A percentile compares a stretch with the other conserved stretches of the same genome.
phyloP scores from a whole-genome alignment of 805 yeast genomes.

The Wickerhamiella cacticola region DNA sequence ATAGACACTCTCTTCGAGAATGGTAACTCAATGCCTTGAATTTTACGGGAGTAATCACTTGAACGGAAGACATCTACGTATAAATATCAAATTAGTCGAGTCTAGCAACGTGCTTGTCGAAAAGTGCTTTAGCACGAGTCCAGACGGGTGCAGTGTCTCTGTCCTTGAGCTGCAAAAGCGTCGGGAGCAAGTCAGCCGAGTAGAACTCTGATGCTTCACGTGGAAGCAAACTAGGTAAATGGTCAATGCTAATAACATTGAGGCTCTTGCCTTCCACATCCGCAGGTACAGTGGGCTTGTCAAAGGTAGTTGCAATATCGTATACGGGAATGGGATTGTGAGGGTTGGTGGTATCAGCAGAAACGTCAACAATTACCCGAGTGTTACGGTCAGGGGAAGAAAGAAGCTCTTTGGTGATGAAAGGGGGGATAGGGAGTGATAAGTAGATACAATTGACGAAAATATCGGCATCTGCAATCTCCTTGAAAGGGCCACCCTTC shows the following conservation, averaged over 20 bases:
- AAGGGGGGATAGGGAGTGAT: slow-evolving; percentile 88
- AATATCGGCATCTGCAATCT: slow-evolving; percentile 75
- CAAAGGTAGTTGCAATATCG: slow-evolving; percentile 76
- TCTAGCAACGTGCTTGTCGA: slow-evolving; percentile 73
- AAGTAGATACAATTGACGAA: slow-evolving; percentile 94
- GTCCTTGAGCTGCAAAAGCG: slow-evolving; percentile 69
- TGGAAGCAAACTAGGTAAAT: slow-evolving; percentile 87
- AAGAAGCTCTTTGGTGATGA: slow-evolving; percentile 57
- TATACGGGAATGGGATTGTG: slow-evolving; percentile 97
- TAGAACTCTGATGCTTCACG: slow-evolving; percentile 94
- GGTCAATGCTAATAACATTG: slow-evolving; percentile 91
- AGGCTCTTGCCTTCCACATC: slow-evolving; percentile 73
- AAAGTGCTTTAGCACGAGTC: slow-evolving; percentile 76
- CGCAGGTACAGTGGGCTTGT: slow-evolving; percentile 80
- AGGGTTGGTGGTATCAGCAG: slow-evolving; percentile 98
- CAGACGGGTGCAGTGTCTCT: slow-evolving; percentile 81
- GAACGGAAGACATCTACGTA: no score
- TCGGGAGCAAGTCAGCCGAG: slow-evolving; percentile 77
- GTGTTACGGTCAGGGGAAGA: slow-evolving; percentile 56
- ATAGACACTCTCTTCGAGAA: no score
- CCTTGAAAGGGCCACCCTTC: slow-evolving; percentile 92
- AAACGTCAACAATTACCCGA: slow-evolving; percentile 90
- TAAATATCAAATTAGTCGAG: slow-evolving; percentile 25
- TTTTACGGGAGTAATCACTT: no score
- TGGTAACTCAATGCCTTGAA: no score